phyloP scores from a whole-genome alignment of 768 basidiomycete genomes.

The Boletus sp. region DNA sequence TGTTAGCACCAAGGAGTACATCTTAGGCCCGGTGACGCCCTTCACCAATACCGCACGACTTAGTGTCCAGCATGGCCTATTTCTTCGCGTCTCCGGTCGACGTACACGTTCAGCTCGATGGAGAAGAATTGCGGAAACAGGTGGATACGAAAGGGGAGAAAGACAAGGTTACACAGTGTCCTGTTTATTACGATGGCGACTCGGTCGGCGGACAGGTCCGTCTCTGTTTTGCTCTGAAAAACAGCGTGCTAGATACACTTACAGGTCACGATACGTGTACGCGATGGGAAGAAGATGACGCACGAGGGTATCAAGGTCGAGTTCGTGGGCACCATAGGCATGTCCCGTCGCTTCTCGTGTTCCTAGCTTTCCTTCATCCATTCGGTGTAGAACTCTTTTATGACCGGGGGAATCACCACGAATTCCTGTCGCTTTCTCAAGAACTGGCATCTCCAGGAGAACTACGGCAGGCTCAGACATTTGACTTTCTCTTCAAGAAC shows the following conservation, averaged over 20 bases:
- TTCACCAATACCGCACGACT: background rate
- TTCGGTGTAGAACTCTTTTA: conserved; percentile 71
- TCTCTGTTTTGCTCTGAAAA: background rate
- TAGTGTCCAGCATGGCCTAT: conserved; percentile 52
- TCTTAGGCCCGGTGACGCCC: background rate
- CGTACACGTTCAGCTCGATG: conserved; percentile 83
- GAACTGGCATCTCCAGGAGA: conserved; percentile 96
- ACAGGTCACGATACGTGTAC: conserved; percentile 81
- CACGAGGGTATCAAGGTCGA: conserved; percentile 99
- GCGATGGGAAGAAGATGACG: conserved; percentile 91
- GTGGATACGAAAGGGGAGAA: conserved; percentile 90
- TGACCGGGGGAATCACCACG: conserved; percentile 96
- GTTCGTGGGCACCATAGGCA: conserved; percentile 94
- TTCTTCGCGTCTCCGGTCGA: conserved; percentile 93
- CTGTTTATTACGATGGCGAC: conserved; percentile 96
- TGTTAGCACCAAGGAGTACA: background rate
- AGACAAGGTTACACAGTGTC: conserved; percentile 79
- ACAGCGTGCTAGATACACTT: background rate
- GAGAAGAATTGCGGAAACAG: conserved; percentile 83
- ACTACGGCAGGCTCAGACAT: conserved; percentile 94
- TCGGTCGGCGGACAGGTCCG: conserved; percentile 82
- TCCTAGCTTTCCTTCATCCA: background rate
- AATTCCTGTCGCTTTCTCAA: conserved; percentile 93
- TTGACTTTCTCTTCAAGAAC: conserved; percentile 97
- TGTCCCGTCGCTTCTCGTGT: conserved; percentile 24